A percentile compares a stretch with the other conserved stretches of the same genome.
Evolutionary conservation across 139 green algal species (phyloP).

Genomic region (Spirogloea muscicola): DNA sequence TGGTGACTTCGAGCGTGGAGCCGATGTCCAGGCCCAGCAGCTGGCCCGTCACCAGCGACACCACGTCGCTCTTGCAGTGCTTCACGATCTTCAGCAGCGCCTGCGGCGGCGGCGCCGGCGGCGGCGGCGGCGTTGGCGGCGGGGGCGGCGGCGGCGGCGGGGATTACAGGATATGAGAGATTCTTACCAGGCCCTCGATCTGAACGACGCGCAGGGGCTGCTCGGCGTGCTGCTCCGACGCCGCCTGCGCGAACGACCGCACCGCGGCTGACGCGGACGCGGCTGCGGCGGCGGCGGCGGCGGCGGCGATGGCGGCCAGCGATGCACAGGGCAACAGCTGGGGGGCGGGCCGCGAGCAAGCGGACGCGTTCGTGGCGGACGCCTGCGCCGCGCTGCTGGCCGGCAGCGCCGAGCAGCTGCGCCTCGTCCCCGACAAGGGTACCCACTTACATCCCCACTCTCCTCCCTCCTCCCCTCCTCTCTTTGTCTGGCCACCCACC

Average conservation of each 20-base stretch:
- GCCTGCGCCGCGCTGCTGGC: too few species aligned
- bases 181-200: conserved; percentile 47
- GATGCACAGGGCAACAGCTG: too few species aligned
- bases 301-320: too few species aligned
- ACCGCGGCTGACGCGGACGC: conserved; percentile 7
- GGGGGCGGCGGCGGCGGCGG: background rate
- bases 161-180: background rate
- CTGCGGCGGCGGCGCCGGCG: background rate
- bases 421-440: too few species aligned
- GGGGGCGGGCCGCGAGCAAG: too few species aligned
- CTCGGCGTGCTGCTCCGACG: conserved; percentile 8
- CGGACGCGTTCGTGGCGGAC: too few species aligned
- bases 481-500: too few species aligned
- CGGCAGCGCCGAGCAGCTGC: too few species aligned
- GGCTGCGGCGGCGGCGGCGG: too few species aligned
- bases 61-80: conserved; percentile 81
- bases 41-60: conserved; percentile 85
- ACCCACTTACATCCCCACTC: too few species aligned
- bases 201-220: conserved; percentile 37
- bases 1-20: conserved; percentile 90
- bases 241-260: conserved; percentile 36
- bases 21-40: conserved; percentile 96
- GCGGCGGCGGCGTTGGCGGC: background rate
- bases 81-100: conserved; percentile 87
- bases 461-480: too few species aligned